Base-by-base conservation (phyloP, 116 monocot genomes). In the Trichopus zeylanicus region DNA sequence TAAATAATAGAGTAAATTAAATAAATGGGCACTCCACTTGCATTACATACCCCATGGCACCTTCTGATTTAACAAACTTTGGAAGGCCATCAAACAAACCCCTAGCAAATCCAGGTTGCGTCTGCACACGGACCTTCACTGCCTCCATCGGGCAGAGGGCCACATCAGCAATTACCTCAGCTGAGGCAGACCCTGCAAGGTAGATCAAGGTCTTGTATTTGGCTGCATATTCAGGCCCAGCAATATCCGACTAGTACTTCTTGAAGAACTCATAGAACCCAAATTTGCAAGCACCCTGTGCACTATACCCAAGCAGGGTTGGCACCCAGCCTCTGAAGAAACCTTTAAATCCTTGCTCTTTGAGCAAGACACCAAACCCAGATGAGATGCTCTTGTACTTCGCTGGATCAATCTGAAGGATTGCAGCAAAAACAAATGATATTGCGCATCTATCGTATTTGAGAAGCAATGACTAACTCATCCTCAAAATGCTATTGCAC, bases 91-190 rank as follows among this genome's bases (percentile, higher is more conserved):
- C 87, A 22, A 59, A 37, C 75, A 87, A 54, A 39, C 87, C 82
- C 60, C 78, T 67, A 32, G 82, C 87, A 73, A 87, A 87, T 2
- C 87, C 87, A 15, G 78, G 78, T 35, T 81, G 78, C 21, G 87
- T 87, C 61, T 87, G 82, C 3, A 87, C 78, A 2, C 82, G 55
- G 5, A 87, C 87, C 59, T 87, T 87, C 54, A 87, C 82, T 19
- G 87, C 87, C 64, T 87, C 87, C 75, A 87, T 76, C 29, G 87
- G 87, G 70, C 87, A 87, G 29, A 81, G 87, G 12, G 87, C 82
- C 7, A 87, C 53, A 75, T 87, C 87, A 55, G 87, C 87, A 55
- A 82, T 77, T 5, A 82, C 57, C 48, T 82, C 82, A 66, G 82
- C 77, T 52, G 82, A 82, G 13, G 82, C 82, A 62, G 82, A 77